Percentiles rank a stretch among this genome's conserved stretches.
Evolutionary conservation across 768 basidiomycete genomes (phyloP).

Genomic region (Tremella fuciformis): DNA sequence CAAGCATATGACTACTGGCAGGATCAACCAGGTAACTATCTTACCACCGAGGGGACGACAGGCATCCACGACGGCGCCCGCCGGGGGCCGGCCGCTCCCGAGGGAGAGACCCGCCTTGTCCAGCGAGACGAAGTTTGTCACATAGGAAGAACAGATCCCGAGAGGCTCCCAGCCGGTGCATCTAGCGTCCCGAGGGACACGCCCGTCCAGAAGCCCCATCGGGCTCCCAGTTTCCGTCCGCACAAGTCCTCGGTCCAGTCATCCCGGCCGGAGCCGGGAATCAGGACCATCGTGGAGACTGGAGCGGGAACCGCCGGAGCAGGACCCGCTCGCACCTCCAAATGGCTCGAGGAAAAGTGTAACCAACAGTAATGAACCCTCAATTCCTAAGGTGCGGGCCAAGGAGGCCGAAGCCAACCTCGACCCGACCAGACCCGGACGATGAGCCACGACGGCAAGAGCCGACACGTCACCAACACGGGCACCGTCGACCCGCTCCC

Average conservation of each 20-base stretch:
- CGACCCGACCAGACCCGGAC: not conserved
- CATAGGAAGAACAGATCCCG: slow-evolving; percentile 20
- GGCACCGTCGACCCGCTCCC: too few species aligned
- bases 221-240: slow-evolving; percentile 56
- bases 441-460: too few species aligned
- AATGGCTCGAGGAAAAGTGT: slow-evolving; percentile 52
- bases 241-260: slow-evolving; percentile 55
- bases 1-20: slow-evolving; percentile 82
- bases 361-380: slow-evolving; percentile 54
- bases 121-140: slow-evolving; percentile 20
- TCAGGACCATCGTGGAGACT: slow-evolving; percentile 52
- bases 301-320: slow-evolving; percentile 28
- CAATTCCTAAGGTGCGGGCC: slow-evolving; percentile 38
- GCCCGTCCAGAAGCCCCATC: slow-evolving; percentile 24
- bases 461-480: too few species aligned
- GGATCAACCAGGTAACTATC: slow-evolving; percentile 80
- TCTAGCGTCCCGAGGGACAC: slow-evolving; percentile 33
- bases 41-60: too few species aligned
- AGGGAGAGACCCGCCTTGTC: slow-evolving; percentile 13
- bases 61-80: slow-evolving; percentile 23
- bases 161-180: slow-evolving; percentile 29
- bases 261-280: slow-evolving; percentile 48
- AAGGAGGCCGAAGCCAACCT: not conserved
- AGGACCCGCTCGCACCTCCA: slow-evolving; percentile 49
- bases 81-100: slow-evolving; percentile 13